Evolutionary conservation across 495 filamentous ascomycete genomes (phyloP).

Genomic region (Penicillium canariense): DNA sequence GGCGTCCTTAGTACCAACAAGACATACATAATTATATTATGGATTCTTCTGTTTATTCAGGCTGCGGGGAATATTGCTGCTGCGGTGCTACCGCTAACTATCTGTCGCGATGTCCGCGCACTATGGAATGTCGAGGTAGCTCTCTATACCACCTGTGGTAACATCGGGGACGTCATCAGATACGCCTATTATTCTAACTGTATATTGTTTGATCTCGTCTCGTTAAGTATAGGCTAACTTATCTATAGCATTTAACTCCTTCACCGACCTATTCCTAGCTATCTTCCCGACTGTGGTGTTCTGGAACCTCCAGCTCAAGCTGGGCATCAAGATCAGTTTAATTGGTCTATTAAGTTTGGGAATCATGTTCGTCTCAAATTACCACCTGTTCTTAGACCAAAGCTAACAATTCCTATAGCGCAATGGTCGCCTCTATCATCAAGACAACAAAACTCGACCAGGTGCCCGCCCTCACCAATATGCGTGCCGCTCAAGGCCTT

Average conservation of each 20-base stretch:
- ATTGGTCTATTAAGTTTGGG: slow-evolving; percentile 42
- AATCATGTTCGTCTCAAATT: slow-evolving; percentile 39
- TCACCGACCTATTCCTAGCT: slow-evolving; percentile 43
- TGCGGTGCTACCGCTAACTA: slow-evolving; percentile 30
- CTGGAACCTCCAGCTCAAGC: slow-evolving; percentile 43
- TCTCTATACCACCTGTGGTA: slow-evolving; percentile 28
- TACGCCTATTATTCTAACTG: slow-evolving; percentile 38
- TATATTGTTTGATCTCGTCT: slow-evolving; percentile 14
- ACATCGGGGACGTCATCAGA: slow-evolving; percentile 22
- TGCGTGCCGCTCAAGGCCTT: slow-evolving; percentile 25
- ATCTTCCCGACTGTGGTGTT: slow-evolving; percentile 42
- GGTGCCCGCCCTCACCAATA: slow-evolving; percentile 33
- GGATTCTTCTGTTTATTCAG: slow-evolving; percentile 27
- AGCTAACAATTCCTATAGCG: slow-evolving; percentile 20
- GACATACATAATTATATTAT: slow-evolving; percentile 26
- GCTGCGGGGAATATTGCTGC: slow-evolving; percentile 30
- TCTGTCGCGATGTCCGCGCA: slow-evolving; percentile 26
- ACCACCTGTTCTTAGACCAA: neutral
- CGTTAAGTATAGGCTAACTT: neutral
- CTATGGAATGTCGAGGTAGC: slow-evolving; percentile 27
- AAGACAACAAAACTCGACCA: slow-evolving; percentile 40
- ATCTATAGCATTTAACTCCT: slow-evolving; percentile 35
- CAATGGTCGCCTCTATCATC: slow-evolving; percentile 43
- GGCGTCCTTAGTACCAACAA: slow-evolving; percentile 31
- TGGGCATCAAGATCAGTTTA: slow-evolving; percentile 38